Base-by-base conservation (phyloP, 345 rosid species). In the Populus deltoides region DNA sequence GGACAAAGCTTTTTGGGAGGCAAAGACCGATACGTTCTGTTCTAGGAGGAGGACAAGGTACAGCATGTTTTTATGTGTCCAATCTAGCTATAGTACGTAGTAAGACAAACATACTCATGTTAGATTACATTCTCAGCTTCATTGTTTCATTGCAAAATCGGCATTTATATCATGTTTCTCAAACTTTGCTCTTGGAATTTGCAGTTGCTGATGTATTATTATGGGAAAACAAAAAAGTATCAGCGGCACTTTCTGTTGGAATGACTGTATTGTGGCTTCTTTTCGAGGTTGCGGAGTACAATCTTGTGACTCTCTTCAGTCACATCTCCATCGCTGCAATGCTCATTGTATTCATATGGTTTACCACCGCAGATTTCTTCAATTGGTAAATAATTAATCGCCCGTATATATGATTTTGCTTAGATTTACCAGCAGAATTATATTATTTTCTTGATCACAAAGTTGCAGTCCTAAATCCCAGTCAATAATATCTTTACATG, bases 241-340 rank as follows among this genome's bases (percentile, higher is more conserved):
- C 99, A 5, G 90, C 88, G 0, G 83, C 88, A 6, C 77, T 92
- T 31, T 69, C 86, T 49, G 77, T 84, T 0, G 98, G 92, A 49
- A 84, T 89, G 71, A 85, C 93, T 35, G 12, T 85, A 25, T 78
- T 93, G 53, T 96, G 99, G 99, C 86, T 89, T 75, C 89, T 96
- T n/a, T 88, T 93, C 78, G 98, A 93, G 88, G 94, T 96, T 55
- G 92, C 59, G 1, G 95, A 92, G 79, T 93, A 93, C 90, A 93
- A 86, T 76, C 89, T 96, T 57, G 91, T 93, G 11, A 92, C 99
- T 73, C 79, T 96, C 41, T 5, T 92, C 22, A 90, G 92, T 76
- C 97, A 96, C 84, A 63, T 87, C 71, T 85, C 87, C 75, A 92
- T 96, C 79, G 82, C 93, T 6, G 43, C 84, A 2, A 91, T 96